Evolutionary conservation across 2,329 filamentous ascomycete species (phyloP).

Genomic region (Bipolaris cookei): DNA sequence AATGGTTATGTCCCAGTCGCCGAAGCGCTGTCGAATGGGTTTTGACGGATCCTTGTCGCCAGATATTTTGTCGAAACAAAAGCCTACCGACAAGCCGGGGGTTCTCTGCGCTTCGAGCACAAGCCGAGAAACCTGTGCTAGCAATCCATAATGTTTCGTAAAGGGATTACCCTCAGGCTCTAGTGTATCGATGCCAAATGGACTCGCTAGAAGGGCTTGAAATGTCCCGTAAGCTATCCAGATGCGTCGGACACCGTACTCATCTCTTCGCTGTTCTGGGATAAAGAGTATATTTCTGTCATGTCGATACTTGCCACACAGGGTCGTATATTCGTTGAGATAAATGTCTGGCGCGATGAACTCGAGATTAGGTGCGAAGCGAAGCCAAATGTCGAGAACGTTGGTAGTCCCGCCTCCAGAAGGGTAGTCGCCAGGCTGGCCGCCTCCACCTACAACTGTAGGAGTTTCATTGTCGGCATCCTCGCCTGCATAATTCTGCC

Average conservation of each 20-base stretch:
- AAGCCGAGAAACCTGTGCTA: slow-evolving; percentile 47
- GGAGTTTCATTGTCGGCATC: slow-evolving; percentile 37
- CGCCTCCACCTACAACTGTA: slow-evolving; percentile 53
- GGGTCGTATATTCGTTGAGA: slow-evolving; percentile 55
- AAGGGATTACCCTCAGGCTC: slow-evolving; percentile 39
- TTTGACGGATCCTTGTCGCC: slow-evolving; percentile 37
- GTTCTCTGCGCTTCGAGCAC: slow-evolving; percentile 47
- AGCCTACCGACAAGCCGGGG: slow-evolving; percentile 45
- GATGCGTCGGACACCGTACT: slow-evolving; percentile 39
- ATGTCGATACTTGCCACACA: slow-evolving; percentile 55
- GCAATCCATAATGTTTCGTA: slow-evolving; percentile 52
- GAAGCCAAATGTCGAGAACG: slow-evolving; percentile 55
- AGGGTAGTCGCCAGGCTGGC: slow-evolving; percentile 55
- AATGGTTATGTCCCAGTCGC: slow-evolving; percentile 49
- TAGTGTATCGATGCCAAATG: slow-evolving; percentile 52
- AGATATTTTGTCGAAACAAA: slow-evolving; percentile 53
- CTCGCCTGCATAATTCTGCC: slow-evolving; percentile 51
- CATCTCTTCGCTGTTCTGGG: slow-evolving; percentile 60
- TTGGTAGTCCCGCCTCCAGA: slow-evolving; percentile 50
- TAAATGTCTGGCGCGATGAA: slow-evolving; percentile 59
- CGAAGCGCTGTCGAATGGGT: slow-evolving; percentile 43
- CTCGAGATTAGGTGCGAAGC: slow-evolving; percentile 53
- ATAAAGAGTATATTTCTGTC: slow-evolving; percentile 57
- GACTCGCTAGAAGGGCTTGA: slow-evolving; percentile 27
- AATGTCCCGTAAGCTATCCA: slow-evolving; percentile 37